Conservation (phyloP, 2,329 filamentous ascomycete species). For the Xylariaceae sp. region DNA sequence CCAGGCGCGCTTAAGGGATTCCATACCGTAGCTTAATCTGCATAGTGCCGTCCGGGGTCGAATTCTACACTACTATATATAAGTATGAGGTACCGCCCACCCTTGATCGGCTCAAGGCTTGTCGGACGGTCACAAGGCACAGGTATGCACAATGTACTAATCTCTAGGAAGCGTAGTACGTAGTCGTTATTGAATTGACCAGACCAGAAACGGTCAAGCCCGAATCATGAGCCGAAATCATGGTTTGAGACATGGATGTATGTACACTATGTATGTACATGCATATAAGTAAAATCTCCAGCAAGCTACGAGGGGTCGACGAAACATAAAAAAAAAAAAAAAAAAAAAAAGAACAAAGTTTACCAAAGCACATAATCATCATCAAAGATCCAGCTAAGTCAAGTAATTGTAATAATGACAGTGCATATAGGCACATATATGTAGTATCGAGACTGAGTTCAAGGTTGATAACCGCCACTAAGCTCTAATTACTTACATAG, state of each 20-base stretch:
- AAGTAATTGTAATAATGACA: too few relatives aligned
- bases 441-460: background rate
- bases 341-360: background rate
- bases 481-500: background rate
- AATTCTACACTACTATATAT: too few relatives aligned
- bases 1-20: slow-evolving; percentile 11
- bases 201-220: background rate
- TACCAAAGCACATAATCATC: background rate
- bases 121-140: slow-evolving; percentile 21
- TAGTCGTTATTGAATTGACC: background rate
- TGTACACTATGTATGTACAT: background rate
- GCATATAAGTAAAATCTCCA: too few relatives aligned
- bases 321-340: too few relatives aligned
- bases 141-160: slow-evolving; percentile 5
- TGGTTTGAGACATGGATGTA: background rate
- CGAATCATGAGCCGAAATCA: background rate
- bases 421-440: too few relatives aligned
- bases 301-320: background rate
- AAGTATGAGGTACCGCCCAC: too few relatives aligned
- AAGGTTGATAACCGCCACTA: background rate
- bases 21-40: slow-evolving; percentile 20
- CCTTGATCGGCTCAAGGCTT: slow-evolving; percentile 21
- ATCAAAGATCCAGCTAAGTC: background rate
- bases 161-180: slow-evolving; percentile 1
- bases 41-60: slow-evolving; percentile 26